Evolutionary conservation across 257 asterid species (phyloP).

Genomic region (Nicotiana knightiana): DNA sequence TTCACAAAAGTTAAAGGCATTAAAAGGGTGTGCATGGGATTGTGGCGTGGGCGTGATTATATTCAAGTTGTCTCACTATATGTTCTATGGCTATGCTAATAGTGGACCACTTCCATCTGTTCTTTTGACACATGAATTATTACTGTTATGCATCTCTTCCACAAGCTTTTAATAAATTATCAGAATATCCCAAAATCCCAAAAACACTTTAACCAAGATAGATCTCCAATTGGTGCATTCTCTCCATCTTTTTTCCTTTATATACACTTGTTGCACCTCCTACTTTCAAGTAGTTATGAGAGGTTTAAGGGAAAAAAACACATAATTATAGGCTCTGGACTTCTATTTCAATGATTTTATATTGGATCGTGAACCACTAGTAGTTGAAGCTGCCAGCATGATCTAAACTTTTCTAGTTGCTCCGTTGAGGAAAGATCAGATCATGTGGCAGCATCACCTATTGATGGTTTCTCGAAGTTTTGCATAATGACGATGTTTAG

Average conservation of each 20-base stretch:
- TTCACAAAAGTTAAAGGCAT: conserved; percentile 18
- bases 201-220: background rate
- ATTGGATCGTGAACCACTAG: conserved; percentile 15
- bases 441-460: conserved; percentile 32
- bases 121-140: background rate
- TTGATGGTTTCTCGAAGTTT: conserved; percentile 5
- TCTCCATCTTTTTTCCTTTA: background rate
- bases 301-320: background rate
- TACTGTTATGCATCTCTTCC: background rate
- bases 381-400: conserved; percentile 89
- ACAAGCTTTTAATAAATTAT: conserved; percentile 4
- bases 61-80: conserved; percentile 49
- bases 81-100: background rate
- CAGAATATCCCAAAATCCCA: conserved; percentile 4
- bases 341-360: too few relatives aligned
- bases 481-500: background rate
- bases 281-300: background rate
- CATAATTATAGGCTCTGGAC: background rate
- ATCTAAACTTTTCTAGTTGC: conserved; percentile 38
- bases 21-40: conserved; percentile 30
- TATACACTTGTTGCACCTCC: background rate
- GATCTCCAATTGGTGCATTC: background rate
- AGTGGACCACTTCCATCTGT: conserved; percentile 48
- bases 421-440: conserved; percentile 26
- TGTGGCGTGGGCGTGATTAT: conserved; percentile 48